Evolutionary conservation across 139 green algal species (phyloP).

Genomic region (Diplosphaera chodatii): DNA sequence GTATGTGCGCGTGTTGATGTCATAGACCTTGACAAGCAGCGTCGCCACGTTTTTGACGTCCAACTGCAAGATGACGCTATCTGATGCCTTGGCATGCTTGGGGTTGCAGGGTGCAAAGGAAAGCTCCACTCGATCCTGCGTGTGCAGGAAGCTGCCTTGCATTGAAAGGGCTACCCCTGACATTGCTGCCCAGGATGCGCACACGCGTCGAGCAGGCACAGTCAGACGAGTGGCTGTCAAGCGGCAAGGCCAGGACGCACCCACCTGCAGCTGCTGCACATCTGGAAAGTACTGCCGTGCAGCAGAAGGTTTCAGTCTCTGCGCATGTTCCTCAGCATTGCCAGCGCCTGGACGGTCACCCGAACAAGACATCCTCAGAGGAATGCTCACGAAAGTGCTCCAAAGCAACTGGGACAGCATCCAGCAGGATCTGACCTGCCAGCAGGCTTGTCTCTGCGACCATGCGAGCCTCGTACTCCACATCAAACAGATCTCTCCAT

Average conservation of each 20-base stretch:
- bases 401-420: too few species aligned
- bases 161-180: too few species aligned
- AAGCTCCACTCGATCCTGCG: background rate
- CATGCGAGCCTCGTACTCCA: background rate
- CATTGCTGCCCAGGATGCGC: too few species aligned
- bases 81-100: background rate
- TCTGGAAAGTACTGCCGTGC: background rate
- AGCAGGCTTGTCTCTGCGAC: background rate
- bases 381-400: too few species aligned
- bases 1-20: background rate
- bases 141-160: background rate
- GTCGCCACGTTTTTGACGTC: background rate
- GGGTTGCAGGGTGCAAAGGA: background rate
- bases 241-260: too few species aligned
- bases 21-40: background rate
- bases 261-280: too few species aligned
- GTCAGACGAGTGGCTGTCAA: too few species aligned
- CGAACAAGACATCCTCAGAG: too few species aligned
- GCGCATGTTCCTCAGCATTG: too few species aligned
- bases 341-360: too few species aligned
- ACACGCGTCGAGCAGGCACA: too few species aligned
- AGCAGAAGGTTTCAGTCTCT: background rate
- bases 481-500: background rate
- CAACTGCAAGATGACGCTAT: background rate
- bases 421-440: too few species aligned